phyloP scores from a whole-genome alignment of 1,284 basidiomycete species.

The Leccinum huronense region DNA sequence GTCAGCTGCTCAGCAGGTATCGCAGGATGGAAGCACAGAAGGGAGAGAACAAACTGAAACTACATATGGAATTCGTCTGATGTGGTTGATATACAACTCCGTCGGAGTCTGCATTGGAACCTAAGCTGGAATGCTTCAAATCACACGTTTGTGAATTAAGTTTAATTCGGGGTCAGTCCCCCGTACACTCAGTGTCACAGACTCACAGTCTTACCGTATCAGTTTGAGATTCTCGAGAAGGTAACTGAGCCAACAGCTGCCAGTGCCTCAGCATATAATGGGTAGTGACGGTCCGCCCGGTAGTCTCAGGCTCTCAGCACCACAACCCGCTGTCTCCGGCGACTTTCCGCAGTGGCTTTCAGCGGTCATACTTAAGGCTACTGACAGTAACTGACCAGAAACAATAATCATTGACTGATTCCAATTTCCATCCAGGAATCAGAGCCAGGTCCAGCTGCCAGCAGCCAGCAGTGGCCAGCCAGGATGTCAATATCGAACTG shows the following conservation, averaged over 20 bases:
- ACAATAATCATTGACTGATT: neutral
- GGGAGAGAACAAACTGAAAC: neutral
- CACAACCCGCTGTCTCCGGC: too few relatives aligned
- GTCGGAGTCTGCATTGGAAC: neutral
- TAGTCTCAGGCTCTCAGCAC: too few relatives aligned
- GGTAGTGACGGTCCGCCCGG: too few relatives aligned
- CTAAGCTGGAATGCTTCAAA: neutral
- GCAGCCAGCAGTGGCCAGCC: too few relatives aligned
- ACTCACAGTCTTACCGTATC: too few relatives aligned
- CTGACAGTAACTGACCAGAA: neutral
- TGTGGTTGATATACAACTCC: neutral
- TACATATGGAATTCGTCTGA: neutral
- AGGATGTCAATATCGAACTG: neutral
- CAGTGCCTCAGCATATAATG: too few relatives aligned
- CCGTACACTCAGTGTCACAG: neutral
- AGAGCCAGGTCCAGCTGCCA: too few relatives aligned
- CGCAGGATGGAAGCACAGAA: neutral
- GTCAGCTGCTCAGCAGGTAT: too few relatives aligned
- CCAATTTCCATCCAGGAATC: neutral
- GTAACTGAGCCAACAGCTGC: too few relatives aligned
- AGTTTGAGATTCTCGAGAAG: too few relatives aligned
- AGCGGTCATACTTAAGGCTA: too few relatives aligned
- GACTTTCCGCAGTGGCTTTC: too few relatives aligned
- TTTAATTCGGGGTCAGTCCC: neutral
- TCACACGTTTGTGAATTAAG: neutral